Evolutionary conservation across 1,284 basidiomycete species (phyloP).

Genomic region (Flammula alnicola): DNA sequence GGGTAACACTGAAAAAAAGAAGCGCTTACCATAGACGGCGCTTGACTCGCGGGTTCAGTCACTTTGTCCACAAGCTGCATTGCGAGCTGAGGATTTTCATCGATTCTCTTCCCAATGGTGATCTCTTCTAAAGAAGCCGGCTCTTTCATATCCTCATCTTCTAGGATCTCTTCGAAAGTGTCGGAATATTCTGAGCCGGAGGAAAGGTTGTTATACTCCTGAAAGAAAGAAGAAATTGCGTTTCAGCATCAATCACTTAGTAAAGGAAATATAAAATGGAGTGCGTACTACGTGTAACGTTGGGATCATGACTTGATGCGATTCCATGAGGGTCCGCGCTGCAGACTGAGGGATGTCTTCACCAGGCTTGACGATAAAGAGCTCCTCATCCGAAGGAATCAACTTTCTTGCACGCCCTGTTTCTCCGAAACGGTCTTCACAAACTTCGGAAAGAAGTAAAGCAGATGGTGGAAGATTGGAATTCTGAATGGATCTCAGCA

Average conservation of each 20-base stretch:
- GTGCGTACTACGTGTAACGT: neutral
- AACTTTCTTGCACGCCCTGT: neutral
- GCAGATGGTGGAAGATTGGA: too few relatives aligned
- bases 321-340: neutral
- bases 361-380: neutral
- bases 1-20: too few relatives aligned
- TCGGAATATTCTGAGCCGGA: slow-evolving; percentile 7
- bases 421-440: neutral
- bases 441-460: neutral
- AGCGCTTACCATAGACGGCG: too few relatives aligned
- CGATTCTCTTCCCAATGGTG: too few relatives aligned
- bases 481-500: too few relatives aligned
- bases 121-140: too few relatives aligned
- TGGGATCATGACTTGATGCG: neutral
- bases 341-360: slow-evolving; percentile 1
- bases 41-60: too few relatives aligned
- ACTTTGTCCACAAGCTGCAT: too few relatives aligned
- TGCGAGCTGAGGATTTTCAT: too few relatives aligned
- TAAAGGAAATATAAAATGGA: too few relatives aligned
- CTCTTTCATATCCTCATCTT: neutral
- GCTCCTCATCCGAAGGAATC: neutral
- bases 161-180: neutral
- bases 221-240: neutral
- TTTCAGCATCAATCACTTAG: too few relatives aligned
- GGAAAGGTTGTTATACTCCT: neutral